These are phyloP conservation scores for Eucalyptus sideroxylon DNA, from an alignment of 345 rosid species.

Conservation along the genomic window DNA sequence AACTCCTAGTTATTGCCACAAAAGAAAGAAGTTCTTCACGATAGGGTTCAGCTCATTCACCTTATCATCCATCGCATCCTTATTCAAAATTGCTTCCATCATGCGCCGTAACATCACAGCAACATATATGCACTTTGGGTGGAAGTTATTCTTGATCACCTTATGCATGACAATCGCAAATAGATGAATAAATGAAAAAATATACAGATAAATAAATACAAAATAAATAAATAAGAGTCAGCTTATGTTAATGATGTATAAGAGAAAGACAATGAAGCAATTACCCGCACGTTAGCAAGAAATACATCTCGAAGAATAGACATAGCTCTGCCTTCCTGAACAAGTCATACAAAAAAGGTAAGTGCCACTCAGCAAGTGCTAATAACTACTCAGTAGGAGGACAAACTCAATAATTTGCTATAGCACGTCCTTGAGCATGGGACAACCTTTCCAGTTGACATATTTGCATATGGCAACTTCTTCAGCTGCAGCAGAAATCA, in stretches of 20 bases:
- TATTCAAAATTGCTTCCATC: constrained; percentile 87
- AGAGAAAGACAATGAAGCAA: neutral
- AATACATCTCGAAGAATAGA: constrained; percentile 58
- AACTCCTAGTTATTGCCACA: neutral
- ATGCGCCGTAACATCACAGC: constrained; percentile 93
- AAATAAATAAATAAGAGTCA: neutral
- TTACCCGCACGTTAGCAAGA: constrained; percentile 89
- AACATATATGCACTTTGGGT: constrained; percentile 85
- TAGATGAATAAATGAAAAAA: neutral
- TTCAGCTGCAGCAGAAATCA: constrained; percentile 31
- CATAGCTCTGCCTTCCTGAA: constrained; percentile 60
- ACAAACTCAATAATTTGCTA: neutral
- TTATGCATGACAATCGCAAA: constrained; percentile 4
- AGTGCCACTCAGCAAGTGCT: neutral
- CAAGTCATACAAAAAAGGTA: neutral
- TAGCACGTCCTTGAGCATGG: neutral
- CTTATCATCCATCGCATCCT: constrained; percentile 99
- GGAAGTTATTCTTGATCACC: constrained; percentile 63
- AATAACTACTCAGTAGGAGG: neutral
- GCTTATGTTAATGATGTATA: neutral
- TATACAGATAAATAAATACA: neutral
- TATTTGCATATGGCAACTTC: constrained; percentile 19
- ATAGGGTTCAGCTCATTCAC: constrained; percentile 11
- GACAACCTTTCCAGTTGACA: constrained; percentile 37
- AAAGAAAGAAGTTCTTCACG: neutral